phyloP scores from a whole-genome alignment of 352 stramenopile species.

The Blastocystis sp. region DNA sequence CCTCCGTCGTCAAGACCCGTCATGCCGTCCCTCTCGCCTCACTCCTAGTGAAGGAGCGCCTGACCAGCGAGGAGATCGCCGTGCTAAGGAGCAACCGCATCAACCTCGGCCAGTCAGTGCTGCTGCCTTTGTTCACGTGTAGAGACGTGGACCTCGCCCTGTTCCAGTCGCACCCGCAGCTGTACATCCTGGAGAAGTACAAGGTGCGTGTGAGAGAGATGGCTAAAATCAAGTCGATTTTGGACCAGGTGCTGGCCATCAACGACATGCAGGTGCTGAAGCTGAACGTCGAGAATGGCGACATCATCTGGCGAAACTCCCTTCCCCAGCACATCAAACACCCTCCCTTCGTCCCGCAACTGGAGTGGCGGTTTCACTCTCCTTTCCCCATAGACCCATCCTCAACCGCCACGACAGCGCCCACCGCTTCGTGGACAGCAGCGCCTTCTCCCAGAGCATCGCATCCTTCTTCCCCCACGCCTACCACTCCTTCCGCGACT shows the following conservation, averaged over 20 bases:
- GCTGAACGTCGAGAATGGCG: constrained; percentile 31
- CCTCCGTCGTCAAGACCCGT: neutral
- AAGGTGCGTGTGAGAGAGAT: neutral
- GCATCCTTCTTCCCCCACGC: constrained; percentile 1
- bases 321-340: neutral
- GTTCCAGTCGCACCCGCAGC: neutral
- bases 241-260: neutral
- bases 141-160: constrained; percentile 9
- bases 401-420: neutral
- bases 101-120: neutral
- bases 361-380: neutral
- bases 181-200: constrained; percentile 38
- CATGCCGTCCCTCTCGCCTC: neutral
- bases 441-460: constrained; percentile 24
- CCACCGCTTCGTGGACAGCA: neutral
- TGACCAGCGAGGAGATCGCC: neutral
- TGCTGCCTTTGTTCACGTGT: neutral
- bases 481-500: constrained; percentile 1
- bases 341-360: neutral
- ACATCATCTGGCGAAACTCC: neutral
- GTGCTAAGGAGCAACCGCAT: neutral
- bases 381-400: neutral
- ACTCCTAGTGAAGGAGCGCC: constrained; percentile 5
- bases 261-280: constrained; percentile 12
- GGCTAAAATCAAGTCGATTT: neutral